These are phyloP conservation scores for Trichosporon inkin DNA, from an alignment of 1,284 basidiomycete genomes.

Conservation along the genomic window DNA sequence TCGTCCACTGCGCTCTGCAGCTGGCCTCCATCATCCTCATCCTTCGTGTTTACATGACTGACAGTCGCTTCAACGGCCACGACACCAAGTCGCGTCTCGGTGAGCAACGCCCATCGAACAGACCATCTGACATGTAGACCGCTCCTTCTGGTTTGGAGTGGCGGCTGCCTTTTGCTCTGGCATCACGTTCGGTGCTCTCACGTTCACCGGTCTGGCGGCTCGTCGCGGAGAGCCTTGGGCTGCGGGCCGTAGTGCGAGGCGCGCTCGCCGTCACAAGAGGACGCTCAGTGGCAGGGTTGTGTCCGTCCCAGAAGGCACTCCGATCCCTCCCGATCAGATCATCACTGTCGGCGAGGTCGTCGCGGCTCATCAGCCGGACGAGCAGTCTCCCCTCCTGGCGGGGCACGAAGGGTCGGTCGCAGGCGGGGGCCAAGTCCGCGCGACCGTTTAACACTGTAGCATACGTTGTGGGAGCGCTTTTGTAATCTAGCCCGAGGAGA, in stretches of 20 bases:
- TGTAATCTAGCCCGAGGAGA: neutral
- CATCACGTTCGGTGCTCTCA: slow-evolving; percentile 37
- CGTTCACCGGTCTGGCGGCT: slow-evolving; percentile 48
- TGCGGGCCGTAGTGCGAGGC: slow-evolving; percentile 43
- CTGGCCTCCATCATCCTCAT: slow-evolving; percentile 43
- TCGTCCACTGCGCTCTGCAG: slow-evolving; percentile 45
- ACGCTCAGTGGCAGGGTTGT: slow-evolving; percentile 47
- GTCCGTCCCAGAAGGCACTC: slow-evolving; percentile 39
- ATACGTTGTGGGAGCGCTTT: neutral
- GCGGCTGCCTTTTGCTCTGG: slow-evolving; percentile 41
- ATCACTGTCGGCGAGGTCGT: slow-evolving; percentile 45
- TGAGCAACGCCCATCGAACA: slow-evolving; percentile 19
- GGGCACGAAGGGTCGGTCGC: slow-evolving; percentile 1
- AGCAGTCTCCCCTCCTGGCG: slow-evolving; percentile 41
- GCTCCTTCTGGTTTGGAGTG: slow-evolving; percentile 45
- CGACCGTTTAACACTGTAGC: slow-evolving; percentile 13
- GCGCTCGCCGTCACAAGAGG: slow-evolving; percentile 42
- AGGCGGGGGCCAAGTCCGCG: slow-evolving; percentile 17
- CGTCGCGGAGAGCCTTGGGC: slow-evolving; percentile 49
- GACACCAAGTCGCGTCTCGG: slow-evolving; percentile 31
- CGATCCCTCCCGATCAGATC: slow-evolving; percentile 37
- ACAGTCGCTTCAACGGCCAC: slow-evolving; percentile 40
- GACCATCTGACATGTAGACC: slow-evolving; percentile 26
- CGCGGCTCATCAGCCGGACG: slow-evolving; percentile 30
- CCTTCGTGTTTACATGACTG: slow-evolving; percentile 44